phyloP scores from a whole-genome alignment of 2,329 filamentous ascomycete species.

The Leptodontidium sp. region DNA sequence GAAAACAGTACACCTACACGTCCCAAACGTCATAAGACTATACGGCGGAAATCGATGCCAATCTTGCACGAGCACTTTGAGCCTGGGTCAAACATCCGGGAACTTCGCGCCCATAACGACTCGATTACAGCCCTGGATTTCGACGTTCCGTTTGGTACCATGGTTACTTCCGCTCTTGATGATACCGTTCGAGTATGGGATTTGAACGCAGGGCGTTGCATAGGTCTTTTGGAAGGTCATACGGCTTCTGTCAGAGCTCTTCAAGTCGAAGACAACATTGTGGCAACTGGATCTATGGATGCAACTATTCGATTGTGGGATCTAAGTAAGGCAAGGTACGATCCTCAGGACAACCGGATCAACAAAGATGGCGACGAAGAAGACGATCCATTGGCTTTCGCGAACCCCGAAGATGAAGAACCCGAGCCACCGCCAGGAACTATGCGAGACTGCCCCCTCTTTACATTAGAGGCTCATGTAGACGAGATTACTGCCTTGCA shows the following conservation, averaged over 20 bases:
- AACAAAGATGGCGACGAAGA: constrained; percentile 66
- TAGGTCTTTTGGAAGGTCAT: constrained; percentile 91
- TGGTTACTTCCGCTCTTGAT: constrained; percentile 91
- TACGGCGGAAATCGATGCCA: constrained; percentile 85
- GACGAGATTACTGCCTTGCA: constrained; percentile 94
- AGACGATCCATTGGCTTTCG: constrained; percentile 75
- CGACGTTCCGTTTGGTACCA: constrained; percentile 94
- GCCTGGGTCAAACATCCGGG: constrained; percentile 85
- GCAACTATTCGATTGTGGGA: constrained; percentile 97
- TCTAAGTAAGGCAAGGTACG: constrained; percentile 85
- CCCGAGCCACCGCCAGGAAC: constrained; percentile 78
- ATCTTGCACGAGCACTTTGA: constrained; percentile 96
- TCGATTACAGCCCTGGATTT: constrained; percentile 92
- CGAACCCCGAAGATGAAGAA: constrained; percentile 71
- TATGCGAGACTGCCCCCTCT: constrained; percentile 90
- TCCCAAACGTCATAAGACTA: constrained; percentile 62
- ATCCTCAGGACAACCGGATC: constrained; percentile 63
- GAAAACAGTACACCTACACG: constrained; percentile 58
- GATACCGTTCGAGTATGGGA: constrained; percentile 98
- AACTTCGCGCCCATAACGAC: constrained; percentile 89
- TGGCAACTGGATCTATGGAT: constrained; percentile 93
- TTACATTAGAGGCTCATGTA: constrained; percentile 87
- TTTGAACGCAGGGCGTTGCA: constrained; percentile 89
- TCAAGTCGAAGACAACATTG: constrained; percentile 94
- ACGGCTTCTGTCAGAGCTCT: constrained; percentile 91